Evolutionary conservation across 2,329 filamentous ascomycete species (phyloP).

Genomic region (Sarocladium kiliense): DNA sequence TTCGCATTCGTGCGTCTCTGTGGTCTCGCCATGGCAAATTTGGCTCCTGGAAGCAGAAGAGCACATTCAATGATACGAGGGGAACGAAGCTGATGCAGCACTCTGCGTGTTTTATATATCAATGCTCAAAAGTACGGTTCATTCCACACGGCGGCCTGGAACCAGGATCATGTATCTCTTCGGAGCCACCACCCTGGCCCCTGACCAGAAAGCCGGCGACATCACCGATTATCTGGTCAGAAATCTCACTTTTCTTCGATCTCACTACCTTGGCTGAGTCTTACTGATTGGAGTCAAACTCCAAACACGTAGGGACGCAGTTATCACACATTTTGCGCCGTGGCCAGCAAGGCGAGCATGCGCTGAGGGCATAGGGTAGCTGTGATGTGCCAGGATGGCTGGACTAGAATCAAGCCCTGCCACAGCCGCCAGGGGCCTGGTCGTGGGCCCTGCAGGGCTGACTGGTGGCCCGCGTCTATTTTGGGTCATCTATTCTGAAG

Average conservation of each 20-base stretch:
- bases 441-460: neutral
- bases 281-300: neutral
- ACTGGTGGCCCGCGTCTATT: neutral
- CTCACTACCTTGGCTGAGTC: neutral
- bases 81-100: neutral
- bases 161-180: neutral
- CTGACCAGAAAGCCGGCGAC: neutral
- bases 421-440: no score
- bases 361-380: neutral
- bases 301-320: constrained; percentile 1
- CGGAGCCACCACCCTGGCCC: neutral
- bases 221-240: neutral
- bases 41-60: neutral
- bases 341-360: neutral
- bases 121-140: neutral
- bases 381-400: neutral
- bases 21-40: neutral
- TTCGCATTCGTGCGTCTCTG: neutral
- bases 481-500: constrained; percentile 1
- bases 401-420: no score
- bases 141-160: neutral
- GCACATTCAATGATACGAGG: neutral
- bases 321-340: neutral
- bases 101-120: neutral
- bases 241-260: neutral